A percentile compares a stretch with the other conserved stretches of the same genome.
phyloP scores from a whole-genome alignment of 257 asterid genomes.

The Petunia secreta region DNA sequence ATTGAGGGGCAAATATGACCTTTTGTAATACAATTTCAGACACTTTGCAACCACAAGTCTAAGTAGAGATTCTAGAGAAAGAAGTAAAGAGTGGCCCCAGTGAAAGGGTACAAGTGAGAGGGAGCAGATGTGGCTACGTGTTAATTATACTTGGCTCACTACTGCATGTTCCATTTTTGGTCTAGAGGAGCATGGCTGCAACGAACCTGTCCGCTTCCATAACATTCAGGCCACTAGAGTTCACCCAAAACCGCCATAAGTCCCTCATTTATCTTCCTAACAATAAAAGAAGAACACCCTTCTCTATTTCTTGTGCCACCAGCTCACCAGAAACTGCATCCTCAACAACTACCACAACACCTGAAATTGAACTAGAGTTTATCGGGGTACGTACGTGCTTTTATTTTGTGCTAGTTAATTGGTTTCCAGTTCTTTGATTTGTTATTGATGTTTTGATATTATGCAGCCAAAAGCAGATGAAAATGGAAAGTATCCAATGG shows the following conservation, averaged over 20 bases:
- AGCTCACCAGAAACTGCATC: constrained; percentile 52
- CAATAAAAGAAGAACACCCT: constrained; percentile 16
- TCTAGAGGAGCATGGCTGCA: constrained; percentile 48
- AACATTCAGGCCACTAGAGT: constrained; percentile 52
- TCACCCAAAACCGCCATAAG: constrained; percentile 28
- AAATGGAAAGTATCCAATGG: constrained; percentile 58
- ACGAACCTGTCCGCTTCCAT: constrained; percentile 45
- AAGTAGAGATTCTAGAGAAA: no score
- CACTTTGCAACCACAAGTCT: no score
- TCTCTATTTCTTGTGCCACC: constrained; percentile 41
- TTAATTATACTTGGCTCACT: no score
- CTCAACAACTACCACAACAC: constrained; percentile 49
- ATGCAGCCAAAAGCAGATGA: constrained; percentile 72
- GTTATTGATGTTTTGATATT: not conserved
- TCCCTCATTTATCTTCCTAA: constrained; percentile 36
- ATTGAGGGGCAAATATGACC: no score
- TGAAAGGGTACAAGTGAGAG: no score
- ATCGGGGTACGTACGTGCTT: constrained; percentile 47
- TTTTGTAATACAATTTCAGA: no score
- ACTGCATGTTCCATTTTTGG: not conserved
- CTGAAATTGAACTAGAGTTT: constrained; percentile 76
- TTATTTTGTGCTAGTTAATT: not conserved
- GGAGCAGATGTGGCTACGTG: no score
- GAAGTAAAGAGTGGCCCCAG: no score
- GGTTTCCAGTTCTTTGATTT: constrained; percentile 19